Conservation (phyloP, 116 monocot genomes). For the Zostera marina region DNA sequence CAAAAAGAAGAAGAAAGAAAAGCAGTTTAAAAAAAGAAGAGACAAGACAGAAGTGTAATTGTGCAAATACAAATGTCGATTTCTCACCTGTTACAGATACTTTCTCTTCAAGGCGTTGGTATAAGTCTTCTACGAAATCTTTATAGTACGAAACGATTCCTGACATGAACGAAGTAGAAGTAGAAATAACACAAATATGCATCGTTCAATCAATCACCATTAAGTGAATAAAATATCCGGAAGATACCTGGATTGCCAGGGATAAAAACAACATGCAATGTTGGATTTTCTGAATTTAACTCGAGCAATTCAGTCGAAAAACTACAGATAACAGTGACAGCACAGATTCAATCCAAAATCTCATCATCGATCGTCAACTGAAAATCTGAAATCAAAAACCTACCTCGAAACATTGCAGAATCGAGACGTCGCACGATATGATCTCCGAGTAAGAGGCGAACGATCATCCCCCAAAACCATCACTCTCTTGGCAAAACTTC, state of each 20-base stretch:
- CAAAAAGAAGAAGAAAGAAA: not conserved
- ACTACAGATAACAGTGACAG: constrained; percentile 13
- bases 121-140: constrained; percentile 58
- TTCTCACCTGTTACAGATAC: constrained; percentile 71
- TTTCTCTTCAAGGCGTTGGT: constrained; percentile 40
- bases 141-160: constrained; percentile 59
- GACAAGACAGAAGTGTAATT: not conserved
- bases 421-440: constrained; percentile 11
- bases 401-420: constrained; percentile 44
- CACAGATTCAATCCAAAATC: not conserved
- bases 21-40: not conserved
- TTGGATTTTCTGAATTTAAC: constrained; percentile 41
- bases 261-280: constrained; percentile 41
- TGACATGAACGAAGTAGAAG: constrained; percentile 11
- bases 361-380: not conserved
- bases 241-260: constrained; percentile 70
- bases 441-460: constrained; percentile 5
- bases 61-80: not conserved
- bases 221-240: not conserved
- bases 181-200: not conserved
- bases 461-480: constrained; percentile 31
- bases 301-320: constrained; percentile 54
- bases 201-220: not conserved
- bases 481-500: constrained; percentile 6
- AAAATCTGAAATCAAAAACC: not conserved